Evolutionary conservation across 805 yeast species (phyloP).

Genomic region (Nakazawaea wyomingensis): DNA sequence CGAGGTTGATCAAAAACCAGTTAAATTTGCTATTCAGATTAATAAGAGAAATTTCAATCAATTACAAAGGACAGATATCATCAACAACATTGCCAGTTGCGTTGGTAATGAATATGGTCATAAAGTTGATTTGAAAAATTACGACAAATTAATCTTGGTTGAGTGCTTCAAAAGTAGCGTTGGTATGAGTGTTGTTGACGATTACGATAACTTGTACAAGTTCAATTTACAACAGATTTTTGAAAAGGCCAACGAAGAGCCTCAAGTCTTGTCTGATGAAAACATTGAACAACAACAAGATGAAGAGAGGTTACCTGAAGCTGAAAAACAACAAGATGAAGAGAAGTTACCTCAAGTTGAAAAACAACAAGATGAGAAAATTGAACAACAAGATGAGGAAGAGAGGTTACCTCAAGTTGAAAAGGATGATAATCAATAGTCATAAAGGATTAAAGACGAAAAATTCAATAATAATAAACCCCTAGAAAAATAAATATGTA

Average conservation of each 20-base stretch:
- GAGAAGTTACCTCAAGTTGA: no score
- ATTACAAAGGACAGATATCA: slow-evolving; percentile 67
- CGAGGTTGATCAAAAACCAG: slow-evolving; percentile 31
- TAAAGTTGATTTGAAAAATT: slow-evolving; percentile 71
- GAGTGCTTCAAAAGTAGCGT: slow-evolving; percentile 86
- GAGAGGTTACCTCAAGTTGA: no score
- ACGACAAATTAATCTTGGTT: slow-evolving; percentile 72
- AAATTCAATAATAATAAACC: no score
- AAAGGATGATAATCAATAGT: no score
- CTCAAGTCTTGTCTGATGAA: not conserved
- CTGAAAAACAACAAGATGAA: not conserved
- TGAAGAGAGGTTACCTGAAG: not conserved
- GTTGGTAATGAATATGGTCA: slow-evolving; percentile 72
- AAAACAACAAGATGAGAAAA: not conserved
- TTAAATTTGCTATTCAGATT: slow-evolving; percentile 75
- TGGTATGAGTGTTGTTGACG: slow-evolving; percentile 79
- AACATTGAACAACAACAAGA: no score
- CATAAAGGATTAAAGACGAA: no score
- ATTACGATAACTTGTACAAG: slow-evolving; percentile 55
- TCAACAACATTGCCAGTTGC: slow-evolving; percentile 60
- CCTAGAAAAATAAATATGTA: no score
- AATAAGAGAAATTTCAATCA: slow-evolving; percentile 73
- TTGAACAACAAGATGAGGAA: not conserved
- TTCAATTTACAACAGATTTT: slow-evolving; percentile 81
- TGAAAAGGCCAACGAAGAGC: slow-evolving; percentile 33